Conservation (phyloP, 1,284 basidiomycete species). For the Ganoderma sinense region DNA sequence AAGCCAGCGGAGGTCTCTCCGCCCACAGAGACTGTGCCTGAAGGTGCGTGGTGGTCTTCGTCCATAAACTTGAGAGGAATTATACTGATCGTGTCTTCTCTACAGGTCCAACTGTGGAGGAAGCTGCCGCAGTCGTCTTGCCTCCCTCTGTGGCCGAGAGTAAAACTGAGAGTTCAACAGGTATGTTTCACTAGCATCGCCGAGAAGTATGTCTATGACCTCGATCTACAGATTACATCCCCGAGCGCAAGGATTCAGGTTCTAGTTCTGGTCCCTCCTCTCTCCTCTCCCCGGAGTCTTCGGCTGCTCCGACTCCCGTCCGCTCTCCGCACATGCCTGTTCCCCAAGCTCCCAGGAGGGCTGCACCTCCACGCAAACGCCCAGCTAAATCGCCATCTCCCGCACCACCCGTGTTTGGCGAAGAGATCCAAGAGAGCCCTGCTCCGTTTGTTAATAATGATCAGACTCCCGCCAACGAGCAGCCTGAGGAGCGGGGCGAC, state of each 20-base stretch:
- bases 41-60: background rate
- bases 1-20: constrained; percentile 9
- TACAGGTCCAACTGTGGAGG: constrained; percentile 12
- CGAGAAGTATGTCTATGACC: background rate
- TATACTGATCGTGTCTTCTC: background rate
- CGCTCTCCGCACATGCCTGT: constrained; percentile 73
- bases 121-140: constrained; percentile 12
- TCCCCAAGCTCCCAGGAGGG: constrained; percentile 71
- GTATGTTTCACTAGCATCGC: background rate
- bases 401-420: constrained; percentile 29
- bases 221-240: constrained; percentile 33
- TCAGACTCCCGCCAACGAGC: constrained; percentile 13
- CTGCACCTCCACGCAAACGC: constrained; percentile 75
- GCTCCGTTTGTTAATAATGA: constrained; percentile 20
- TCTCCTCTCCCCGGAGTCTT: constrained; percentile 47
- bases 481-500: constrained; percentile 24
- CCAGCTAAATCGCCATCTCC: constrained; percentile 50
- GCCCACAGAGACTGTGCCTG: constrained; percentile 14
- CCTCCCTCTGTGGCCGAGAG: constrained; percentile 14
- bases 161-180: background rate
- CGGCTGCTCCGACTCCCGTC: constrained; percentile 34
- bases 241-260: constrained; percentile 27
- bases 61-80: constrained; percentile 2
- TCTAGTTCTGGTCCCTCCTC: constrained; percentile 33
- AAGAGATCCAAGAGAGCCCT: constrained; percentile 32